A percentile compares a stretch with the other conserved stretches of the same genome.
Conservation (phyloP, 768 basidiomycete species). For the Pisolithus microcarpus region DNA sequence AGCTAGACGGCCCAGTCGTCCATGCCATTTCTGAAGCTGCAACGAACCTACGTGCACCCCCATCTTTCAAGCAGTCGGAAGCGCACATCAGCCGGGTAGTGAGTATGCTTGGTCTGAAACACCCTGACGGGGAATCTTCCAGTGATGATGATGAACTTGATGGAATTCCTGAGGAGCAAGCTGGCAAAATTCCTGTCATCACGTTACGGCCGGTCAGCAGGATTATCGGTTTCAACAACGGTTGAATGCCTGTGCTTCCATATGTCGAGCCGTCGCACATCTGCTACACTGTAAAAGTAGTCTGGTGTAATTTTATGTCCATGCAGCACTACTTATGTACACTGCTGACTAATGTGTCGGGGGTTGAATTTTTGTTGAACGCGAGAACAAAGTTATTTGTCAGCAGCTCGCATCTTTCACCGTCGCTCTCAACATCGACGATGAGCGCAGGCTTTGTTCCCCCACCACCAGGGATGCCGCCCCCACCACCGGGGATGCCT, state of each 20-base stretch:
- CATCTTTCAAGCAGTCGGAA: constrained; percentile 36
- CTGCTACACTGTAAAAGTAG: background rate
- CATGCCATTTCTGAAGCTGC: constrained; percentile 47
- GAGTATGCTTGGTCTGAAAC: constrained; percentile 56
- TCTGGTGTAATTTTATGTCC: background rate
- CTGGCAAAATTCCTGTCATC: constrained; percentile 46
- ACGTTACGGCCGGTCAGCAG: constrained; percentile 51
- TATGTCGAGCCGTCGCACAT: background rate
- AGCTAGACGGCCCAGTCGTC: constrained; percentile 59
- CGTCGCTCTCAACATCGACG: constrained; percentile 20
- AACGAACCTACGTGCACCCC: constrained; percentile 41
- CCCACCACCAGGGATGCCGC: constrained; percentile 38
- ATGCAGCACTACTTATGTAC: background rate
- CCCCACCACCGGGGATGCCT: constrained; percentile 28
- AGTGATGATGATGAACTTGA: constrained; percentile 52
- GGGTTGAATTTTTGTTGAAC: constrained; percentile 12
- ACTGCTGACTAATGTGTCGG: constrained; percentile 9
- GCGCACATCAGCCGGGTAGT: constrained; percentile 41
- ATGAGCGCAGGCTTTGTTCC: constrained; percentile 28
- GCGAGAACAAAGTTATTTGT: constrained; percentile 10
- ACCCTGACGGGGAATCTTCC: constrained; percentile 45
- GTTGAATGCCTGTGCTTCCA: background rate
- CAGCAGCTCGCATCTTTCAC: constrained; percentile 17
- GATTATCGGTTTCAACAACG: constrained; percentile 48
- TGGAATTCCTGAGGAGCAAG: constrained; percentile 32